Conservation (phyloP, 768 basidiomycete species). For the Pilatotrama ljubarskyi region DNA sequence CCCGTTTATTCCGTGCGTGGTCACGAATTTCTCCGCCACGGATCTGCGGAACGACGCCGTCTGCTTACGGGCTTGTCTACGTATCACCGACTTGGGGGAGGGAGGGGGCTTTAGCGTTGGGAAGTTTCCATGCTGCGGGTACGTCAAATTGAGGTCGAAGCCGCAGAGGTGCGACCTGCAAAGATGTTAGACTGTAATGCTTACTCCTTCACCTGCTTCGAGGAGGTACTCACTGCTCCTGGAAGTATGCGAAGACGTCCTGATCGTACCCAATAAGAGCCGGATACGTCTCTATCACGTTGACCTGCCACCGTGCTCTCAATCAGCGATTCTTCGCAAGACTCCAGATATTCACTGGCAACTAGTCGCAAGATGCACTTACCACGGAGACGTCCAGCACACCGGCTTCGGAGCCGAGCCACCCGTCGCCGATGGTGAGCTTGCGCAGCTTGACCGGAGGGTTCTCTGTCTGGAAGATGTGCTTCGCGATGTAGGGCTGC, state of each 20-base stretch:
- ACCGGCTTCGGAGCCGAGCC: constrained; percentile 37
- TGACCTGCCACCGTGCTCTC: constrained; percentile 38
- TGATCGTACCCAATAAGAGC: constrained; percentile 71
- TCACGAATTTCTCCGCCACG: too few relatives aligned
- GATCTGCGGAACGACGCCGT: too few relatives aligned
- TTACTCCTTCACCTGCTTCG: too few relatives aligned
- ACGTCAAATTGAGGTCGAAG: constrained; percentile 64
- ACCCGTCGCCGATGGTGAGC: constrained; percentile 70
- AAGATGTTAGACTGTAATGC: not conserved
- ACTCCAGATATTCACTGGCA: too few relatives aligned
- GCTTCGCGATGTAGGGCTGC: constrained; percentile 67
- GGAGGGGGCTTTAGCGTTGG: too few relatives aligned
- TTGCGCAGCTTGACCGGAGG: constrained; percentile 68
- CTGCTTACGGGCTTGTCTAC: too few relatives aligned
- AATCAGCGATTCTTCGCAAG: not conserved
- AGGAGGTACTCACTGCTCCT: constrained; percentile 62
- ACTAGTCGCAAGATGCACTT: constrained; percentile 33
- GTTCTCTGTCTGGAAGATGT: constrained; percentile 58
- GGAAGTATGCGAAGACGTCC: constrained; percentile 65
- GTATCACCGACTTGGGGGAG: too few relatives aligned
- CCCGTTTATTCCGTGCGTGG: too few relatives aligned
- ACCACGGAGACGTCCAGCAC: constrained; percentile 23
- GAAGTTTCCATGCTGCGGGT: constrained; percentile 52
- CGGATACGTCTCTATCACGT: constrained; percentile 67
- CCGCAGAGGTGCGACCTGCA: constrained; percentile 58